Percentiles rank a stretch among this genome's conserved stretches.
Conservation (phyloP, 177 flowering plant genomes). For the Vitis hybrid region DNA sequence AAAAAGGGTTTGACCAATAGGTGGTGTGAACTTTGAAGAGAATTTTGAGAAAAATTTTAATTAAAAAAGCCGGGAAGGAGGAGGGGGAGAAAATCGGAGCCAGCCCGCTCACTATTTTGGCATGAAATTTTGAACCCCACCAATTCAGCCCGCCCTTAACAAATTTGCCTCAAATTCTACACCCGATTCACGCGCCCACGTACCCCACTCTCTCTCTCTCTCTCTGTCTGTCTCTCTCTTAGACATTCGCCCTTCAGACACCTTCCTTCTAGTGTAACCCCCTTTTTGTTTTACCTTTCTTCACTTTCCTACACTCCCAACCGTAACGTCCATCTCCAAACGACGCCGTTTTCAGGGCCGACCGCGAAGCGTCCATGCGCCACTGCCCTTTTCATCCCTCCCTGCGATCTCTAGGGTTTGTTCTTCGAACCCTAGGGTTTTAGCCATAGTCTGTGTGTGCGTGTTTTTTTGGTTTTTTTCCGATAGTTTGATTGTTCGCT, state of each 20-base stretch:
- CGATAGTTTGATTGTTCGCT: neutral
- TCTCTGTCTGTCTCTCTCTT: neutral
- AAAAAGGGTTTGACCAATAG: too few relatives aligned
- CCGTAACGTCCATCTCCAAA: neutral
- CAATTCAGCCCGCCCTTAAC: neutral
- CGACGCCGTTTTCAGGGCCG: neutral
- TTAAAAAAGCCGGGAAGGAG: too few relatives aligned
- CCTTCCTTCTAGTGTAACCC: neutral
- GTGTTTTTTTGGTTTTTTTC: neutral
- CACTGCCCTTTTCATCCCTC: neutral
- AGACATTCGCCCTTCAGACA: neutral
- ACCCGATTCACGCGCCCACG: slow-evolving; percentile 5
- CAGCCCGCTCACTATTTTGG: too few relatives aligned
- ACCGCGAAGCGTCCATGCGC: neutral
- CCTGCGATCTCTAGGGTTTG: slow-evolving; percentile 6
- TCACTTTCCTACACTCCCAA: neutral
- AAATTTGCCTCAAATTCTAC: slow-evolving; percentile 22
- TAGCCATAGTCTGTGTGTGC: neutral
- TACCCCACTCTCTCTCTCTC: neutral
- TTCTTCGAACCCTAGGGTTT: slow-evolving; percentile 23
- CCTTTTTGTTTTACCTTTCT: too few relatives aligned
- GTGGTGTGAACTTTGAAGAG: too few relatives aligned
- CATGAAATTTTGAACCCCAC: too few relatives aligned
- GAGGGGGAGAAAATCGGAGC: too few relatives aligned
- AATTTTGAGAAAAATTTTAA: too few relatives aligned